Evolutionary conservation across 352 stramenopile species (phyloP).

Genomic region (Phytophthora syringae): DNA sequence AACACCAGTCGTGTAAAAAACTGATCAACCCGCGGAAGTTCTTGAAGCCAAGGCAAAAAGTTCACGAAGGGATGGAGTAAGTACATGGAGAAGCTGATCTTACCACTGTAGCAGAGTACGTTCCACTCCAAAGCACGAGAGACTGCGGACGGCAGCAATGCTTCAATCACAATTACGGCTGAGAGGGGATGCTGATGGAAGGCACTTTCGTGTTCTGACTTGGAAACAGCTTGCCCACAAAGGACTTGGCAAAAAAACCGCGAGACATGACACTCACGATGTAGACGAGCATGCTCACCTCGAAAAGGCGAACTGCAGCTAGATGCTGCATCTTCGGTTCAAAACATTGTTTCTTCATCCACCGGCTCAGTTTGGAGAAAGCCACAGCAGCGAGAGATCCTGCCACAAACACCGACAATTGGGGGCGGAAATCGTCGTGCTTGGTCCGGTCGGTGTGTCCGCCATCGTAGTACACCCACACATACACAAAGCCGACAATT

Average conservation of each 20-base stretch:
- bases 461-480: conserved; percentile 22
- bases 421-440: not conserved
- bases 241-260: not conserved
- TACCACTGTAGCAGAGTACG: conserved; percentile 38
- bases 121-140: conserved; percentile 42
- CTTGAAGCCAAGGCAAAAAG: conserved; percentile 9
- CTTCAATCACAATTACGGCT: conserved; percentile 10
- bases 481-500: conserved; percentile 1
- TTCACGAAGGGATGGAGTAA: conserved; percentile 44
- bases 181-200: conserved; percentile 2
- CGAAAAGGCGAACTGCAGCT: not conserved
- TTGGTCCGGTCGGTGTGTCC: not conserved
- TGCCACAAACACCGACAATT: conserved; percentile 15
- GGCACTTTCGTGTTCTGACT: not conserved
- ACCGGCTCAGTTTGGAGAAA: conserved; percentile 1
- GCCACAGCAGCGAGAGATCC: conserved; percentile 11
- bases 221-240: conserved; percentile 1
- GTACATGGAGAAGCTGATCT: conserved; percentile 52
- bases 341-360: conserved; percentile 4
- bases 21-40: conserved; percentile 10
- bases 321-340: conserved; percentile 2
- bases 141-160: conserved; percentile 24
- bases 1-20: conserved; percentile 10
- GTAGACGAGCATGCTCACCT: not conserved
- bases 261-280: conserved; percentile 1